Evolutionary conservation across 164 flowering plant genomes (phyloP), one percentile per base, ranked within the genome.

Genomic region (Piper longum): DNA sequence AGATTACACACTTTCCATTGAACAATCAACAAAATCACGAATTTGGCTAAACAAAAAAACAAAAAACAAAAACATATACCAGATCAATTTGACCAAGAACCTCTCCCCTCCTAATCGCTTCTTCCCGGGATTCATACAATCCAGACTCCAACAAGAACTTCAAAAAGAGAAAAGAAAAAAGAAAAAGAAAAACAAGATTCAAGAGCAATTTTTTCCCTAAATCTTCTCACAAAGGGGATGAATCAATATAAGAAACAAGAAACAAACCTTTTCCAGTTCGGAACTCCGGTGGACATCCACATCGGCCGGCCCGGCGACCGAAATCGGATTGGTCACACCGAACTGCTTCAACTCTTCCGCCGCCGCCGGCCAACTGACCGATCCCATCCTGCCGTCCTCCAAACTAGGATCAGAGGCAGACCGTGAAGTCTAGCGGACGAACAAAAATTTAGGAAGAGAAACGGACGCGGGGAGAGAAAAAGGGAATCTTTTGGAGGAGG

Each of bases 321-420:
- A 92, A 43, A 92, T 73, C 11, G 96, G 89, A 48, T 78, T 82
- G 55, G 92, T 84, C 68, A 89, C 88, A 0, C 93, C 89, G 52
- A 52, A 75, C 71, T 79, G 82, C 78, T 75, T 83, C 63, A 2
- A 2, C 36, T 26, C 36, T 2, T 66, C 72, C 71, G 73, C 54
- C 56, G 41, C 12, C 56, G 74, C 72, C 39, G 77, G 66, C 41
- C 80, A 73, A 40, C 66, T 77, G 19, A 59, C 52, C 3, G 52
- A 48, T 48, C 52, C 52, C 52, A 48, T 48, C 52, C 36, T 2
- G 36, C 36, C 36, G 36, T 26, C 36, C 36, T 26, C 36, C 36
- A 26, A 26, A 26, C 36, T 26, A 1, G 36, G 36, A 26, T 26
- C 36, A 26, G 36, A 26, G 36, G 58, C 71, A 64, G 58, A 41